Conservation (phyloP, 2,329 filamentous ascomycete species). For the Paraphoma chrysanthemicola region DNA sequence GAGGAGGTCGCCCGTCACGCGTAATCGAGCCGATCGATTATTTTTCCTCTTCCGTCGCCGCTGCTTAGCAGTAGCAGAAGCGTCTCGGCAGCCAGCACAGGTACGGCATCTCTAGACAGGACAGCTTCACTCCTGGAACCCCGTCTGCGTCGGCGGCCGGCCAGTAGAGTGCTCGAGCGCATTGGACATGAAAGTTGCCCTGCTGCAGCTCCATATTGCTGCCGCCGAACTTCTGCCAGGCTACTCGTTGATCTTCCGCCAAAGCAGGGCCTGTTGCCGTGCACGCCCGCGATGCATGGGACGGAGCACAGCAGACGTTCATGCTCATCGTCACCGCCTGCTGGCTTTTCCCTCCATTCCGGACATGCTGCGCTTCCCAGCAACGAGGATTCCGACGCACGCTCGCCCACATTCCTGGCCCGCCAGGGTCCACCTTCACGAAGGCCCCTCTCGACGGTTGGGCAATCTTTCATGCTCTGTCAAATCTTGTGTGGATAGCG, state of each 20-base stretch:
- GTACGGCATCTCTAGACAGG: conserved; percentile 1
- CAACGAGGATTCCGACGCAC: conserved; percentile 22
- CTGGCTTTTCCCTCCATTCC: conserved; percentile 12
- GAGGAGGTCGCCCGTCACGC: conserved; percentile 9
- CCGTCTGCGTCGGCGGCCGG: conserved; percentile 11
- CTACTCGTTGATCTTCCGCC: conserved; percentile 12
- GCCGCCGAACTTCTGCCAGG: conserved; percentile 11
- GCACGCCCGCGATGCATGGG: conserved; percentile 30
- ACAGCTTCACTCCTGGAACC: conserved; percentile 17
- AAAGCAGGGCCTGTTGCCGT: conserved; percentile 22
- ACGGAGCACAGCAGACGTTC: conserved; percentile 28
- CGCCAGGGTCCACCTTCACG: conserved; percentile 24
- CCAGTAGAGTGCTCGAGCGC: conserved; percentile 18
- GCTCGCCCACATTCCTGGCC: conserved; percentile 19
- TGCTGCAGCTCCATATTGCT: conserved; percentile 15
- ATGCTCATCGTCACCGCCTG: conserved; percentile 23
- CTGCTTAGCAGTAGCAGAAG: conserved; percentile 4
- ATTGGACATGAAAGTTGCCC: conserved; percentile 16
- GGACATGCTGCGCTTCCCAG: conserved; percentile 17
- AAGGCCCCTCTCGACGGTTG: conserved; percentile 11
- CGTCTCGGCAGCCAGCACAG: neutral
- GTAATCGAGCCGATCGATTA: conserved; percentile 25
- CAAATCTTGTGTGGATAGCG: conserved; percentile 7
- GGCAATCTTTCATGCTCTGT: conserved; percentile 14
- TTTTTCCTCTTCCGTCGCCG: conserved; percentile 8